Base-by-base conservation (phyloP, 2,329 filamentous ascomycete genomes). In the Colletotrichum lentis region DNA sequence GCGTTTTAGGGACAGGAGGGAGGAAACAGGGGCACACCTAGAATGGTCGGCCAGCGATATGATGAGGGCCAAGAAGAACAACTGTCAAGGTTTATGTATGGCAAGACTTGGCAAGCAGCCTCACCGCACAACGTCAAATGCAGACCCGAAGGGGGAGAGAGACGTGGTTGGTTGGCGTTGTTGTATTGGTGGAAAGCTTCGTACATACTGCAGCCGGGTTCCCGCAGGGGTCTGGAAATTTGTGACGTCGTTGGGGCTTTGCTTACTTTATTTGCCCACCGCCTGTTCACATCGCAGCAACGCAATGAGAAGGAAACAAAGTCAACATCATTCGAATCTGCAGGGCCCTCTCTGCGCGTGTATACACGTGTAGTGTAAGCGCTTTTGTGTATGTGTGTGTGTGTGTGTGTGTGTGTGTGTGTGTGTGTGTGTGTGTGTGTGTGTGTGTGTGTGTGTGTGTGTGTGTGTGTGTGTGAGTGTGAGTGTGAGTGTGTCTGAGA, bases 181-280 rank as follows among this genome's bases (percentile, higher is more conserved):
- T 46, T 50, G 35, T 46, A 52, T 60, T 60, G 35, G 20, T 44
- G n/a, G 14, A n/a, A 24, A 11, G 43, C 55, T 47, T 43, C 55
- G 47, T 14, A n/a, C n/a, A n/a, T n/a, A n/a, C n/a, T n/a, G 22
- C 24, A 4, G 52, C 16, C 41, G 27, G 27, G 22, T 31, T 22
- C 37, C 24, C 24, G 24, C 62, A 60, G 62, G 62, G 62, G 55
- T 37, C 44, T 22, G 14, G 24, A 56, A 46, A 39, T 37, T 37
- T 50, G 62, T 64, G 62, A 64, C 55, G 62, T 66, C 18, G 58
- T 41, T 37, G 27, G 41, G 55, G n/a, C n/a, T 27, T 20, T 60
- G 46, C 39, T 61, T 62, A 47, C 56, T 31, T n/a, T 18, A 10
- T 58, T n/a, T 27, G 8, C 47, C 37, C n/a, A 58, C 61, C 53